Evolutionary conservation across 495 filamentous ascomycete species (phyloP), one percentile per base, ranked within the genome.

Genomic region (Aspergillus affinis): DNA sequence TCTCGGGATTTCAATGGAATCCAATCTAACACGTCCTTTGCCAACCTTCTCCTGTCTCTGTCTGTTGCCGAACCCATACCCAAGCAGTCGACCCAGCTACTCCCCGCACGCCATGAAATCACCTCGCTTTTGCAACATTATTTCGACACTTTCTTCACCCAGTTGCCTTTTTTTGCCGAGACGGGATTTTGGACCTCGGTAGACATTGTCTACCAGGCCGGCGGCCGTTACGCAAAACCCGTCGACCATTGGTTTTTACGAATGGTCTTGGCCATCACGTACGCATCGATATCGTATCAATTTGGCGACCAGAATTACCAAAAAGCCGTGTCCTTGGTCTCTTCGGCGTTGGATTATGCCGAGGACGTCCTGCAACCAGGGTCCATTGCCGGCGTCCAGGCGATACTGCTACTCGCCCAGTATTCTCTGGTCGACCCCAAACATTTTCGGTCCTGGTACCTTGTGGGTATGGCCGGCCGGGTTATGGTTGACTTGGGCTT

Each of bases 1-100:
- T 92, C 93, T 6, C 82, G 91, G 57, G 93, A 96, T 72, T 98
- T 96, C 65, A 87, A 93, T 69, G 90, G 91, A 9, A 92, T 93
- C 54, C 86, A 90, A 23, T 84, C 82, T 50, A 88, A 86, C 61
- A 92, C 94, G 79, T 93, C 90, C 7, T 96, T 95, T 77, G 90
- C 90, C 30, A 87, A 90, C 18, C 79, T 96, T 48, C 84, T 94
- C 54, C 75, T 96, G 55, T 88, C 88, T 45, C 83, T 92, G 27
- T 84, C 89, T 49, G 79, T 85, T 17, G 85, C 86, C 64, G 86
- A 90, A 55, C 74, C 79, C 15, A 72, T 90, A 36, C 88, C 87
- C 26, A 77, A 82, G 46, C 75, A 78, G 10, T 78, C 81, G 29
- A 73, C 73, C 12, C 84, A 84, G 50, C 72, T 77, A 10, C 72